phyloP scores from a whole-genome alignment of 2,329 filamentous ascomycete genomes.

The Pseudopyrenochaeta lycopersici region DNA sequence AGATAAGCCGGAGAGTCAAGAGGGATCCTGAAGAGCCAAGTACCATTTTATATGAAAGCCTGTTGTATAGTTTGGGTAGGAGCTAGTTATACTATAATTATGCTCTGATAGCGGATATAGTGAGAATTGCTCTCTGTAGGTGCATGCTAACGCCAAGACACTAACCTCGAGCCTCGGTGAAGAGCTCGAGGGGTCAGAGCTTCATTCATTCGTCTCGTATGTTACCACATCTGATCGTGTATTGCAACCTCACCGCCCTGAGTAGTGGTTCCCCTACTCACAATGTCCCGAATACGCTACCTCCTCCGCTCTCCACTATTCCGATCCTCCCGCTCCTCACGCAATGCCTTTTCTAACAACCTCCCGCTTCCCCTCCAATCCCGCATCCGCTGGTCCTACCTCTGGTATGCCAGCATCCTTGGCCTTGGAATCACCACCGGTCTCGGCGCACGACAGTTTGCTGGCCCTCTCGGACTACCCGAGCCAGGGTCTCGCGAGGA shows the following conservation, averaged over 20 bases:
- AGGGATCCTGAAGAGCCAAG: not conserved
- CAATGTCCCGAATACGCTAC: slow-evolving; percentile 32
- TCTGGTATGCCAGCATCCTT: slow-evolving; percentile 44
- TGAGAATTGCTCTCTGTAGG: not conserved
- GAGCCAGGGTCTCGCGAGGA: slow-evolving; percentile 41
- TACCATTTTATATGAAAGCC: not conserved
- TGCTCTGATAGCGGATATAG: not conserved
- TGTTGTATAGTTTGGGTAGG: not conserved
- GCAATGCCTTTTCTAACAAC: not conserved
- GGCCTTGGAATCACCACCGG: slow-evolving; percentile 34
- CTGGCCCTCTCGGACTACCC: slow-evolving; percentile 34
- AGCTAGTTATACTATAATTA: not conserved
- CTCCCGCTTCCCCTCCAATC: slow-evolving; percentile 29
- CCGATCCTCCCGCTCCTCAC: not conserved
- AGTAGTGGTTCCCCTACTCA: slow-evolving; percentile 9
- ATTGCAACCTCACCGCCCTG: no score
- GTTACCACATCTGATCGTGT: no score
- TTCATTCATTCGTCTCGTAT: not conserved
- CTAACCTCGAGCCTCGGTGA: slow-evolving; percentile 37
- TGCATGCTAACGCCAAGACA: slow-evolving; percentile 24
- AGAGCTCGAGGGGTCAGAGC: not conserved
- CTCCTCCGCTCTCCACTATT: slow-evolving; percentile 17
- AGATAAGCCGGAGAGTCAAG: not conserved
- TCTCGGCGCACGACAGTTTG: slow-evolving; percentile 34
- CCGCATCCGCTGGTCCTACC: slow-evolving; percentile 37